Evolutionary conservation across 352 stramenopile species (phyloP).

Genomic region (Globisporangium nodosum): DNA sequence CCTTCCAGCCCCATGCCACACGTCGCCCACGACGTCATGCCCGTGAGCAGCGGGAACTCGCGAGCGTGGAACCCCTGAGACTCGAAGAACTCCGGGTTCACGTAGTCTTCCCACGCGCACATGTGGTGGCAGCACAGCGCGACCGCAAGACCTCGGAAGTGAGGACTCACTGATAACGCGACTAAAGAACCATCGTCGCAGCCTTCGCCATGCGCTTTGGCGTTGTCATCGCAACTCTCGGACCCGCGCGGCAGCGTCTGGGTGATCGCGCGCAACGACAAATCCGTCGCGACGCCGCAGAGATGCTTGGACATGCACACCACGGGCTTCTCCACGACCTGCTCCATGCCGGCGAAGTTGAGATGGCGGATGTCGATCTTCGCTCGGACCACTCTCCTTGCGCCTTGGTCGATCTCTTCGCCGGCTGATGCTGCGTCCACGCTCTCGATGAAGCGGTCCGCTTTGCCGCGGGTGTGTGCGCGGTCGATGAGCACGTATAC

Average conservation of each 20-base stretch:
- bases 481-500: slow-evolving; percentile 77
- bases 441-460: slow-evolving; percentile 58
- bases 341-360: slow-evolving; percentile 61
- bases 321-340: slow-evolving; percentile 38
- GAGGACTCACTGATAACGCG: slow-evolving; percentile 16
- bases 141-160: slow-evolving; percentile 55
- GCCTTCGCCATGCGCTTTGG: not conserved
- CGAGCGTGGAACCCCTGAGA: slow-evolving; percentile 41
- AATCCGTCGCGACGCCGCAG: slow-evolving; percentile 74
- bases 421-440: slow-evolving; percentile 13
- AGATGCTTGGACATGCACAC: slow-evolving; percentile 86
- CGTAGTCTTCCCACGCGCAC: slow-evolving; percentile 71
- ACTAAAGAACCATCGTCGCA: no score
- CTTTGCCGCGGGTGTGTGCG: slow-evolving; percentile 64
- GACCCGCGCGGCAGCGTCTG: slow-evolving; percentile 33
- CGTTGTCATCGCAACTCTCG: not conserved
- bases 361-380: slow-evolving; percentile 87
- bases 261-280: slow-evolving; percentile 64
- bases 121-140: slow-evolving; percentile 81
- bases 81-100: slow-evolving; percentile 54
- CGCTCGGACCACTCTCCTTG: slow-evolving; percentile 35
- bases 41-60: slow-evolving; percentile 58
- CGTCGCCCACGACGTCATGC: slow-evolving; percentile 78
- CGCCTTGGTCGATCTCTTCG: not conserved
- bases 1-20: slow-evolving; percentile 65